Base-by-base conservation (phyloP, 345 rosid genomes). In the Arabis hirsuta region DNA sequence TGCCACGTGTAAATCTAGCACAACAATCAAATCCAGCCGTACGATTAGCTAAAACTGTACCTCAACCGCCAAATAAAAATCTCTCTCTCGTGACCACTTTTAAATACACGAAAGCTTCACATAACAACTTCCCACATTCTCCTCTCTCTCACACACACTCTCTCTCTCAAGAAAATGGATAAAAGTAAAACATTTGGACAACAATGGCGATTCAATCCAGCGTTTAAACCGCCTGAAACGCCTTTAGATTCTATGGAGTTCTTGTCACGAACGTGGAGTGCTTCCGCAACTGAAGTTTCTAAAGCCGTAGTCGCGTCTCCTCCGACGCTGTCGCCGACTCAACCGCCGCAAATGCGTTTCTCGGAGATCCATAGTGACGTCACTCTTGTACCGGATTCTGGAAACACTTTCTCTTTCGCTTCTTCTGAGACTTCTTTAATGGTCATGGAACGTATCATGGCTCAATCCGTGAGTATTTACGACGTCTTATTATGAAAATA, bases 401-500 rank as follows among this genome's bases (percentile, higher is more conserved):
- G 99, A 9, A 95, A 91, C 69, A 88, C 96, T 7, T 91, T 89
- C 78, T 91, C 97, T 19, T 95, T 95, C 22, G 99, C 96, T n/a
- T 90, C 97, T 14, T 90, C 94, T 5, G 98, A 95, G 78, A 95
- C 99, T 47, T 90, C 96, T 26, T 90, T 84, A 79, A 87, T 95
- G 98, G 90, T 95, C 56, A 82, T 95, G 92, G 99, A 95, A n/a
- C 86, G 98, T 41, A 95, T 95, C 89, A 82, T 95, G 98, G 89
- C 98, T 43, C 99, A 95, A 72, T 90, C 99, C 85, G 99, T 95
- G 81, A 88, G 98, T 77, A 31, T 5, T 2, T 16, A 10, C 60
- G 66, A 26, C 27, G 19, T 54, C 44, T 26, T 62, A 45, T 32
- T 19, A 58, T 22, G 24, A 22, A 22, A 22, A 22, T 22, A 22